Conservation (phyloP, 768 basidiomycete genomes). For the Termitomyces sp. region DNA sequence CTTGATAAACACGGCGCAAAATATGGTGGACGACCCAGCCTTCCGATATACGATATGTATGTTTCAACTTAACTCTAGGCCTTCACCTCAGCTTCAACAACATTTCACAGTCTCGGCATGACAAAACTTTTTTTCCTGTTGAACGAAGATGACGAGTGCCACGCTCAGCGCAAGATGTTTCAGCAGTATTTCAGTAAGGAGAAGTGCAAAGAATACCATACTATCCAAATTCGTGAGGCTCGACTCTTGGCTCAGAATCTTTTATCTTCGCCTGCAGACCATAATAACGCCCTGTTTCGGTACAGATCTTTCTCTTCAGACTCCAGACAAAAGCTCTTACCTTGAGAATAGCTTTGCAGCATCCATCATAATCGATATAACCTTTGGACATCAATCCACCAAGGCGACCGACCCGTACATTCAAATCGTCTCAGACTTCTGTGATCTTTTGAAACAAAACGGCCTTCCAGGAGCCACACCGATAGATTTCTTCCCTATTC, state of each 20-base stretch:
- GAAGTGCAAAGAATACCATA: constrained; percentile 6
- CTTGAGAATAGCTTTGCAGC: constrained; percentile 8
- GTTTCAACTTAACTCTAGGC: not conserved
- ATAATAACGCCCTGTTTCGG: not conserved
- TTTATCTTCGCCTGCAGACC: not conserved
- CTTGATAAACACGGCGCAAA: not conserved
- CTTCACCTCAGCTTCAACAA: not conserved
- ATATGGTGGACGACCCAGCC: constrained; percentile 8
- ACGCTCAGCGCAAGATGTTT: not conserved
- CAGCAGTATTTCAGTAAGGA: constrained; percentile 8
- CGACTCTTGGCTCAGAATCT: constrained; percentile 17
- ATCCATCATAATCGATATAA: constrained; percentile 11
- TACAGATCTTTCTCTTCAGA: not conserved
- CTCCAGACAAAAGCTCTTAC: not conserved
- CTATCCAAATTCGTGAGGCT: constrained; percentile 15
- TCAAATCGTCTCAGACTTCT: constrained; percentile 2
- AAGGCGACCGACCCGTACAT: constrained; percentile 7
- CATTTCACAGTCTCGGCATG: constrained; percentile 1
- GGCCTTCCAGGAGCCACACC: constrained; percentile 12
- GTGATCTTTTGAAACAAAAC: not conserved
- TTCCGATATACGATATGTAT: constrained; percentile 17
- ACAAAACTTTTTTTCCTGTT: not conserved
- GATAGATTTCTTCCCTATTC: constrained; percentile 15
- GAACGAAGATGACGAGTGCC: constrained; percentile 1
- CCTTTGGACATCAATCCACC: constrained; percentile 11